A percentile compares a stretch with the other conserved stretches of the same genome.
Conservation (phyloP, 768 basidiomycete genomes). For the Mycena rosella region DNA sequence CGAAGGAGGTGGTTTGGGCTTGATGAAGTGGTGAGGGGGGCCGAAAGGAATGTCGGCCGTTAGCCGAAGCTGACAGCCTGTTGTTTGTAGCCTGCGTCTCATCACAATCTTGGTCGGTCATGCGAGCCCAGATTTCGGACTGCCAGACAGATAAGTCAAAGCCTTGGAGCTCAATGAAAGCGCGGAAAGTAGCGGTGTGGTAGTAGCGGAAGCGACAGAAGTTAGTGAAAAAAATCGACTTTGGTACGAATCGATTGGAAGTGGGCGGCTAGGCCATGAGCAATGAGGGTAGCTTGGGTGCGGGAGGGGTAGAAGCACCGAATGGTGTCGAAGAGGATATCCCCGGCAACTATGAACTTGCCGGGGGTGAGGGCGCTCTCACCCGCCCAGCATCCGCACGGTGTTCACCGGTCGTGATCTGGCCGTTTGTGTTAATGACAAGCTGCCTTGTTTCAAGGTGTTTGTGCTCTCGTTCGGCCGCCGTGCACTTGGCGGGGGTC, state of each 20-base stretch:
- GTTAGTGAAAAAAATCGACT: too few relatives aligned
- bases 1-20: background rate
- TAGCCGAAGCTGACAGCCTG: too few relatives aligned
- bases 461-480: background rate
- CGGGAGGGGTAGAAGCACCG: too few relatives aligned
- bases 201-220: background rate
- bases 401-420: background rate
- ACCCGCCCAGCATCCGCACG: background rate
- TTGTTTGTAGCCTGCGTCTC: background rate
- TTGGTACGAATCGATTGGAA: too few relatives aligned
- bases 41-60: background rate
- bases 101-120: background rate
- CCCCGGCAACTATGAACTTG: too few relatives aligned
- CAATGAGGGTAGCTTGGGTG: too few relatives aligned
- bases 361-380: background rate
- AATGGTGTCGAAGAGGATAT: too few relatives aligned
- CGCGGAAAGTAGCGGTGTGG: background rate
- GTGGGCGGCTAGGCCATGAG: too few relatives aligned
- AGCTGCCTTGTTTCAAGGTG: background rate
- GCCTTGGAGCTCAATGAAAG: background rate
- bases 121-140: background rate
- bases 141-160: background rate
- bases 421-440: background rate
- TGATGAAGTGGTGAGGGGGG: background rate
- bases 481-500: background rate